Conservation (phyloP, 2,329 filamentous ascomycete genomes). For the Diaporthe citriasiana region DNA sequence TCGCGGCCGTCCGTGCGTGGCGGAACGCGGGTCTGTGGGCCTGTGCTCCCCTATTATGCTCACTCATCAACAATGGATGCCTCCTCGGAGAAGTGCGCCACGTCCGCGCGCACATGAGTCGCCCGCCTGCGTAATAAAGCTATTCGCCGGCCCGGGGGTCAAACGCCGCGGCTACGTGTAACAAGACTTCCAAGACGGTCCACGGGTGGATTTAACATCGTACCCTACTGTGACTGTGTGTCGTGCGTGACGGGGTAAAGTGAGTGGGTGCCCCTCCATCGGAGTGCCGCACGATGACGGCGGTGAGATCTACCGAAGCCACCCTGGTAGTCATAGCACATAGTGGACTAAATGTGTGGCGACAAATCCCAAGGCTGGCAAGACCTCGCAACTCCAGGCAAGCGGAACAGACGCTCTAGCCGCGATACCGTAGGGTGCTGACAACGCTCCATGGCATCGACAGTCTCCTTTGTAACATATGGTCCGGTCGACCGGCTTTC, state of each 20-base stretch:
- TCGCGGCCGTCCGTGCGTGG: background rate
- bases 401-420: constrained; percentile 21
- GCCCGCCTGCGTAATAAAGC: background rate
- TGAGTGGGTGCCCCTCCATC: constrained; percentile 13
- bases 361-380: background rate
- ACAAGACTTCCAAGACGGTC: background rate
- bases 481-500: background rate
- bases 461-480: background rate
- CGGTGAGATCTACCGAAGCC: constrained; percentile 35
- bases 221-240: background rate
- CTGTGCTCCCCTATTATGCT: background rate
- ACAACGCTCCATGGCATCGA: background rate
- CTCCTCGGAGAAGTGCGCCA: constrained; percentile 15
- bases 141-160: constrained; percentile 1
- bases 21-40: background rate
- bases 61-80: background rate
- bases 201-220: background rate
- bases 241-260: background rate
- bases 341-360: background rate
- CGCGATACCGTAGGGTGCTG: constrained; percentile 3
- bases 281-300: constrained; percentile 24
- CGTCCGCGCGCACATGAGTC: constrained; percentile 8
- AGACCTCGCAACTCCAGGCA: background rate
- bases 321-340: background rate
- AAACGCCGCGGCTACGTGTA: constrained; percentile 1